phyloP scores from a whole-genome alignment of 1,284 basidiomycete species.

The Leccinum fuscescens region DNA sequence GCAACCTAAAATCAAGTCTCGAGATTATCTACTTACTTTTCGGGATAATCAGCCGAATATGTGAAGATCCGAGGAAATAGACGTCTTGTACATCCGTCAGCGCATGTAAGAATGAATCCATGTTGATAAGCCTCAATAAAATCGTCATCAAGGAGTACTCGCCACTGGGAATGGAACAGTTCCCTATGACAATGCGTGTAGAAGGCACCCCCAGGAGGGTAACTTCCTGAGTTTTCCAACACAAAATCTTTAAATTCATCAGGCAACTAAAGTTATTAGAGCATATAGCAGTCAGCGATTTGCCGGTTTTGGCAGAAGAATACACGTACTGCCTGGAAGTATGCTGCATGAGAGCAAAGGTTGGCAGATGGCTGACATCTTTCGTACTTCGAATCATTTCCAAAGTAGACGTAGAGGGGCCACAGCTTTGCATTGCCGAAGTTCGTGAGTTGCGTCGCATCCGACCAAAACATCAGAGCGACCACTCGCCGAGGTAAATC shows the following conservation, averaged over 20 bases:
- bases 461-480: background rate
- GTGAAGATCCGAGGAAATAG: background rate
- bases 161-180: background rate
- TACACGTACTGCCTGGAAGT: background rate
- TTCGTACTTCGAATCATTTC: background rate
- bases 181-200: background rate
- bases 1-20: background rate
- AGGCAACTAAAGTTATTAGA: background rate
- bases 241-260: background rate
- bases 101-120: background rate
- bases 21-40: background rate
- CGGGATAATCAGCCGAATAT: background rate
- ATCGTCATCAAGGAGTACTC: background rate
- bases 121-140: background rate
- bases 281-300: background rate
- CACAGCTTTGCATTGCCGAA: background rate
- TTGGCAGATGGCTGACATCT: background rate
- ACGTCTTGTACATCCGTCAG: background rate
- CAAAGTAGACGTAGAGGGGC: background rate
- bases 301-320: background rate
- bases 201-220: background rate
- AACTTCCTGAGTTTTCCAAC: background rate
- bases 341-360: background rate
- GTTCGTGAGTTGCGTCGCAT: background rate
- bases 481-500: background rate